Conservation (phyloP, 2,329 filamentous ascomycete genomes). For the Aureobasidium sp. region DNA sequence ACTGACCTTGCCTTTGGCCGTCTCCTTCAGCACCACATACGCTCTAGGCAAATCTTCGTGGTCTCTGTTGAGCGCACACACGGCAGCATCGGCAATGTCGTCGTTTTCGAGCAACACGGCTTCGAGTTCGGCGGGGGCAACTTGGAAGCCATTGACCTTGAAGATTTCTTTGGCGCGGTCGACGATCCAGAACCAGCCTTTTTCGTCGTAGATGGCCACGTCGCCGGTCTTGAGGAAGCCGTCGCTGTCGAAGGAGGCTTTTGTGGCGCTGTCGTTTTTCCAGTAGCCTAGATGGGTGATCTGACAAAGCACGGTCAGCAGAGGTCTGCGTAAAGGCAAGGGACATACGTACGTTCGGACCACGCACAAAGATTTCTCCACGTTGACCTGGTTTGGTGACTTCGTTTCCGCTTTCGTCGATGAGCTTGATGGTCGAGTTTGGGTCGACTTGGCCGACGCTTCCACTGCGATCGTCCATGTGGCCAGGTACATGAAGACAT, state of each 20-base stretch:
- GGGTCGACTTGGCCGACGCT: slow-evolving; percentile 32
- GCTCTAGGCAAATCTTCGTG: slow-evolving; percentile 30
- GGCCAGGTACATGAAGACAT: slow-evolving; percentile 31
- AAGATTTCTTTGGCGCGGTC: slow-evolving; percentile 31
- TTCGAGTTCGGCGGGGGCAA: slow-evolving; percentile 24
- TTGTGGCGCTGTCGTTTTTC: slow-evolving; percentile 34
- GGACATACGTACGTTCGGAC: slow-evolving; percentile 25
- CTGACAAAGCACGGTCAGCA: not conserved
- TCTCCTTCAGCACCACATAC: slow-evolving; percentile 29
- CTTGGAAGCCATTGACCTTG: slow-evolving; percentile 29
- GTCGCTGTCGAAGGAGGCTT: slow-evolving; percentile 21
- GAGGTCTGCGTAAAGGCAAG: not conserved
- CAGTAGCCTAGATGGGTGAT: slow-evolving; percentile 34
- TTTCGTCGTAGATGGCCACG: slow-evolving; percentile 27
- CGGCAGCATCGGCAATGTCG: slow-evolving; percentile 22
- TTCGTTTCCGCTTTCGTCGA: slow-evolving; percentile 38
- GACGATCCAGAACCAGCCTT: slow-evolving; percentile 31
- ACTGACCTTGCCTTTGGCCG: slow-evolving; percentile 25
- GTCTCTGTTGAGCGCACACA: slow-evolving; percentile 21
- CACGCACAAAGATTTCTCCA: slow-evolving; percentile 33
- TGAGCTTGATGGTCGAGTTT: slow-evolving; percentile 34
- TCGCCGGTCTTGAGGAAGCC: slow-evolving; percentile 26
- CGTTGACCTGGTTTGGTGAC: slow-evolving; percentile 31
- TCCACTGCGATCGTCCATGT: slow-evolving; percentile 28
- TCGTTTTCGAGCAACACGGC: slow-evolving; percentile 23